Base-by-base conservation (phyloP, 2,329 filamentous ascomycete species). In the Aspergillus brunneoviolaceus region DNA sequence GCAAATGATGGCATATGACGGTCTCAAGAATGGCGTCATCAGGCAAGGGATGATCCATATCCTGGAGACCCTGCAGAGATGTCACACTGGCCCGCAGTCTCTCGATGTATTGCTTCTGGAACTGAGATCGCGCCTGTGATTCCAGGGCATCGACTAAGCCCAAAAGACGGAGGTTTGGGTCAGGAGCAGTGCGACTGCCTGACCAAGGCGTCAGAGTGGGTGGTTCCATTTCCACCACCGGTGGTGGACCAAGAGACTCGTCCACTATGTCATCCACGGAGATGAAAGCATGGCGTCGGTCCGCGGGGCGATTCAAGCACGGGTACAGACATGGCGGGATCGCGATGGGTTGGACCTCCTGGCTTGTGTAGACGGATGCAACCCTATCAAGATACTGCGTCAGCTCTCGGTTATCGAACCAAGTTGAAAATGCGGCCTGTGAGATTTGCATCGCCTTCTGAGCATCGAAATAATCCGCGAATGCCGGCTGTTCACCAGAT, bases 331-430 rank as follows among this genome's bases (percentile, higher is more conserved):
- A 54, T 14, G 35, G 33, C 31, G 61, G 61, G 12, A 59, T 52
- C 14, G 33, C 25, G 14, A 66, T 19, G 47, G 12, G 19, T 19
- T 61, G 53, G 33, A 60, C 49, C n/a, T 49, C 16, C 39, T 65
- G 58, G 12, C 9, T n/a, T 27, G 29, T 35, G 16, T 64, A 55
- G 14, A 59, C 29, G 49, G 27, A 35, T 33, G 54, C 25, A 54
- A 70, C 57, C 19, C 55, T 21, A 11, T 51, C 11, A 9, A 75
- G 57, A 55, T 74, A 74, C 3, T 58, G 4, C 19, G 55, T 27
- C 33, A 74, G 65, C 5, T 64, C 54, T 12, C 53, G 49, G 52
- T 74, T 75, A 21, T 70, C 58, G 50, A 62, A 68, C 69, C 71
- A 74, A 2, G n/a, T 55, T n/a, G 50, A 23, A 29, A 71, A 69